A percentile compares a stretch with the other conserved stretches of the same genome.
Conservation (phyloP, 495 filamentous ascomycete species). For the Pseudoneurospora amorphoporcata region DNA sequence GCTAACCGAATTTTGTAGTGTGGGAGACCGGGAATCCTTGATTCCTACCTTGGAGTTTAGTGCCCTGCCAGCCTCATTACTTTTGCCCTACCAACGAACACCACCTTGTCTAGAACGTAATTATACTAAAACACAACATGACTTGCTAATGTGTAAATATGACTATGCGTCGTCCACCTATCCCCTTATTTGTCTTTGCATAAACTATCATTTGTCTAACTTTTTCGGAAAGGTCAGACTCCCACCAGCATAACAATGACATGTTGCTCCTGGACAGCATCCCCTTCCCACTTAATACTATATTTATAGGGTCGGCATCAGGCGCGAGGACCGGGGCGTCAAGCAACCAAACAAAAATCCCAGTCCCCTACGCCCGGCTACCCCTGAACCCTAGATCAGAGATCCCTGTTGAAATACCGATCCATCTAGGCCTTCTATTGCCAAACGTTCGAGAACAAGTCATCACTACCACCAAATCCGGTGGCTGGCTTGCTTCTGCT, state of each 20-base stretch:
- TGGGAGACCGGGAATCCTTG: too few relatives aligned
- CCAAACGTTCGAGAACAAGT: slow-evolving; percentile 94
- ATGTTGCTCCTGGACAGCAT: background rate
- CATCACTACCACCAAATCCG: slow-evolving; percentile 62
- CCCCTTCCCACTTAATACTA: background rate
- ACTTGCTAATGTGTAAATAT: background rate
- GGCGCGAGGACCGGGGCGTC: background rate
- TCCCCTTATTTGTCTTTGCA: background rate
- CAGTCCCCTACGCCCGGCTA: background rate
- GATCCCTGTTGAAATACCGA: background rate
- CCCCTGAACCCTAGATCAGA: background rate
- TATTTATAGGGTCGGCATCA: background rate
- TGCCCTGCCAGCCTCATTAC: background rate
- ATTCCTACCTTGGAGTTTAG: too few relatives aligned
- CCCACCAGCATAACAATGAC: background rate
- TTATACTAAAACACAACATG: background rate
- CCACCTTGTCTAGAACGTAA: background rate
- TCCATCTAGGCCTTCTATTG: slow-evolving; percentile 34
- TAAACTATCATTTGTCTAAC: background rate
- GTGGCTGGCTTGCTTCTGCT: slow-evolving; percentile 25
- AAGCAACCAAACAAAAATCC: background rate
- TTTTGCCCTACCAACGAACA: background rate
- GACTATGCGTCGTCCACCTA: background rate
- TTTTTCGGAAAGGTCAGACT: background rate
- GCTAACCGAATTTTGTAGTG: too few relatives aligned